phyloP scores from a whole-genome alignment of 148 eudicot species.

The Drosera capensis region DNA sequence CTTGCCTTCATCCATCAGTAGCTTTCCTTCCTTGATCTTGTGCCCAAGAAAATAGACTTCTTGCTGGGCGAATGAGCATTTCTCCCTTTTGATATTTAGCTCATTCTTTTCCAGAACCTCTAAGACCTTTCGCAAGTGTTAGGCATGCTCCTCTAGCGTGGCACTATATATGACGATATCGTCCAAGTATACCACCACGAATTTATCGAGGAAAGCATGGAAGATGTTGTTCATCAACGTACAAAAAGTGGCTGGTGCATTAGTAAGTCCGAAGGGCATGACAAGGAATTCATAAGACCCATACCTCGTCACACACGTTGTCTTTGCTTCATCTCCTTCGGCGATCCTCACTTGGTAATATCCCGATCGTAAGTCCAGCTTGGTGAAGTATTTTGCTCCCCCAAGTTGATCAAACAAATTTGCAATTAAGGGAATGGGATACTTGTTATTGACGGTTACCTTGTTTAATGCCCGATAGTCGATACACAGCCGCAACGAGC shows the following conservation, averaged over 20 bases:
- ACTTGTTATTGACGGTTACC: background rate
- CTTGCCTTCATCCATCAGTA: slow-evolving; percentile 1
- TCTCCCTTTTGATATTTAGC: background rate
- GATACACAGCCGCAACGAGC: background rate
- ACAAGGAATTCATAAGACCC: background rate
- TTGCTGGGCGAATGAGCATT: background rate
- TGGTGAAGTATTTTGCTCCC: background rate
- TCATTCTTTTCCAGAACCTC: background rate
- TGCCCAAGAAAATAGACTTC: background rate
- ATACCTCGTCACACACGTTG: background rate
- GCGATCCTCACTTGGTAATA: background rate
- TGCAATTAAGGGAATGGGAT: background rate
- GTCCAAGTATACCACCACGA: background rate
- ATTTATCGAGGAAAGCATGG: background rate
- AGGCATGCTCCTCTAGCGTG: background rate
- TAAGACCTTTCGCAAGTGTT: background rate
- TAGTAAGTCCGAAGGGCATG: background rate
- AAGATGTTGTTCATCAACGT: slow-evolving; percentile 1
- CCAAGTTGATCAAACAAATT: background rate
- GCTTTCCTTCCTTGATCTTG: background rate
- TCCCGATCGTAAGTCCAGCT: background rate
- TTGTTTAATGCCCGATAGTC: background rate
- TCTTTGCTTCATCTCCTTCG: background rate
- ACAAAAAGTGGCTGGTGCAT: background rate
- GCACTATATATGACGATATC: background rate